Evolutionary conservation across 2,329 filamentous ascomycete species (phyloP).

Genomic region (Peltaster fructicola): DNA sequence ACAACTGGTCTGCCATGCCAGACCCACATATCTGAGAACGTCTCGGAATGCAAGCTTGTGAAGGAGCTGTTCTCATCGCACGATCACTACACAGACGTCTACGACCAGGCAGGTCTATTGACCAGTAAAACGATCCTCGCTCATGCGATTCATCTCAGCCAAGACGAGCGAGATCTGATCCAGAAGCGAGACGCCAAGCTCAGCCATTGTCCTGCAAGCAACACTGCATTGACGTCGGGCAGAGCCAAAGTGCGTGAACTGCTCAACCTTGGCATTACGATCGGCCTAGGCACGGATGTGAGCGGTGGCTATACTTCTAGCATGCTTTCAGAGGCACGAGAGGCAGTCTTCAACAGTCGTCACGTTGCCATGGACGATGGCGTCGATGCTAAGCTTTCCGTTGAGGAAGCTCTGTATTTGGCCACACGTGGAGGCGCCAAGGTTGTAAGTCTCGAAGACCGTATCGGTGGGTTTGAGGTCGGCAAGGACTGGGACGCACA

Average conservation of each 20-base stretch:
- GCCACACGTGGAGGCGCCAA: conserved; percentile 75
- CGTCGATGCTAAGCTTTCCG: conserved; percentile 45
- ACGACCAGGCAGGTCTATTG: conserved; percentile 55
- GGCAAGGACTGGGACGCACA: conserved; percentile 89
- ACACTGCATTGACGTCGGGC: conserved; percentile 66
- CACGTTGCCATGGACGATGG: conserved; percentile 41
- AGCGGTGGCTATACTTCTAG: conserved; percentile 71
- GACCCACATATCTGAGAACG: conserved; percentile 82
- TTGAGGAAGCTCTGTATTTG: conserved; percentile 73
- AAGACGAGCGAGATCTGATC: conserved; percentile 49
- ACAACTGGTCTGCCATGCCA: conserved; percentile 54
- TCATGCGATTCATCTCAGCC: conserved; percentile 61
- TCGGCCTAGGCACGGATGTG: conserved; percentile 83
- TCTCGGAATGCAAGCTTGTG: conserved; percentile 55
- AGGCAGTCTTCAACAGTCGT: conserved; percentile 62
- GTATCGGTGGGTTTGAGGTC: conserved; percentile 63
- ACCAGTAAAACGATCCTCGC: conserved; percentile 62
- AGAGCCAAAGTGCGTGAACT: conserved; percentile 57
- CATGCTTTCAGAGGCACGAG: conserved; percentile 66
- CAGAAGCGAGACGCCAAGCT: conserved; percentile 45
- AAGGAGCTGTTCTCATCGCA: conserved; percentile 46
- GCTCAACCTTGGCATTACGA: conserved; percentile 54
- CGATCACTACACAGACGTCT: conserved; percentile 55
- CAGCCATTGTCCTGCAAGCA: conserved; percentile 74
- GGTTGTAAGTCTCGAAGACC: conserved; percentile 55